Base-by-base conservation (phyloP, 1,284 basidiomycete genomes). In the Cutaneotrichosporon sp. region DNA sequence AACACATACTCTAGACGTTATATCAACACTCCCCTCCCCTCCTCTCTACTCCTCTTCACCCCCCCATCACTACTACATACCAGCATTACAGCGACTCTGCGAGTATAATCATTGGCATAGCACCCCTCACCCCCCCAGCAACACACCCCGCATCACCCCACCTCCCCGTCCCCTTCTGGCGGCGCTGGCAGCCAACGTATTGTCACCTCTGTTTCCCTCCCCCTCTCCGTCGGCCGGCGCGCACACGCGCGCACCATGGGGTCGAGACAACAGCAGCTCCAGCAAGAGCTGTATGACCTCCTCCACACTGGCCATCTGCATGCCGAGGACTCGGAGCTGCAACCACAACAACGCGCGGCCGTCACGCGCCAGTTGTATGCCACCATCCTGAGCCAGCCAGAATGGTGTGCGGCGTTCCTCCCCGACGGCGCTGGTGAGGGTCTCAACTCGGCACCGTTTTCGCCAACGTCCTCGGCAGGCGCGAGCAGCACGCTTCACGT, bases 351-450 rank as follows among this genome's bases (percentile, higher is more conserved):
- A 49, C 63, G 62, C 39, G 63, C 66, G 9, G 46, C 61, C 35
- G 47, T 70, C 35, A 40, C 67, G 1, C 57, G 67, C 8, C 61
- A 61, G 38, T 51, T 72, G 15, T 70, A 65, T 59, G 50, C 58
- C 14, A 59, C 64, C 17, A 54, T 72, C 34, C 67, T 64, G 55
- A 59, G 56, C 20, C 52, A 52, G n/a, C 57, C 58, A 8, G 65
- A 68, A 30, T 68, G 65, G 65, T 39, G 44, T 15, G 41, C 38
- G 2, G 44, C 56, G 22, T 67, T 67, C 51, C 46, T 65, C 1
- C 54, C 54, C 23, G 46, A 42, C 4, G 26, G 45, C 18, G 42
- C n/a, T 14, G 34, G 36, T 15, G 46, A 38, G 12, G 23, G 26
- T 13, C 38, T 26, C 15, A 35, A 17, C 40, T 35, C 22, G 9